A percentile compares a stretch with the other conserved stretches of the same genome.
Evolutionary conservation across 2,329 filamentous ascomycete species (phyloP).

Genomic region (Fusarium sp.): DNA sequence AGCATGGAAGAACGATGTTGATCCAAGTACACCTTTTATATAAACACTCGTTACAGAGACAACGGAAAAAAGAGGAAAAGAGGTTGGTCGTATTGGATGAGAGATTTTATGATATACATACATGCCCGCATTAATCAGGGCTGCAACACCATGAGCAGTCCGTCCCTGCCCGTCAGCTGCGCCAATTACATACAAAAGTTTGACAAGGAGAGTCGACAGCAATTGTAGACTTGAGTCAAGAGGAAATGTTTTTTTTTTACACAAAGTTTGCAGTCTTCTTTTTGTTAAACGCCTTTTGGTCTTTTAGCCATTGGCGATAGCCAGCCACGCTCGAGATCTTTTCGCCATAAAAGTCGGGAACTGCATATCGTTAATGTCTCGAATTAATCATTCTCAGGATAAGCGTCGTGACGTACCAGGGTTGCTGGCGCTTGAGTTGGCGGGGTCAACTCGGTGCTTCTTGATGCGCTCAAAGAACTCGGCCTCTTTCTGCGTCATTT

Average conservation of each 20-base stretch:
- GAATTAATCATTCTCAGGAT: not conserved
- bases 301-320: slow-evolving; percentile 96
- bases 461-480: slow-evolving; percentile 93
- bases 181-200: slow-evolving; percentile 38
- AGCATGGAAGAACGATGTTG: slow-evolving; percentile 76
- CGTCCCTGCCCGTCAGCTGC: slow-evolving; percentile 34
- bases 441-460: slow-evolving; percentile 90
- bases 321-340: slow-evolving; percentile 94
- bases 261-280: slow-evolving; percentile 80
- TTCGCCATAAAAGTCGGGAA: slow-evolving; percentile 98
- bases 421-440: slow-evolving; percentile 87
- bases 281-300: slow-evolving; percentile 96
- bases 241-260: slow-evolving; percentile 47
- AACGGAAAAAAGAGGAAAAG: slow-evolving; percentile 28
- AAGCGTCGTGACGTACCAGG: slow-evolving; percentile 60
- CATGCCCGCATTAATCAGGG: slow-evolving; percentile 35
- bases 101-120: slow-evolving; percentile 45
- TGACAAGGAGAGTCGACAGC: slow-evolving; percentile 16
- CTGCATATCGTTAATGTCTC: slow-evolving; percentile 52
- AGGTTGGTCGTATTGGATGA: slow-evolving; percentile 34
- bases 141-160: slow-evolving; percentile 24
- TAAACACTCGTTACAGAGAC: slow-evolving; percentile 41
- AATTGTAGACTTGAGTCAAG: slow-evolving; percentile 1
- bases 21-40: slow-evolving; percentile 64
- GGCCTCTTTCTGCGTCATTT: slow-evolving; percentile 89